Conservation (phyloP, 208 protist genomes). For the Spongospora subterranea region DNA sequence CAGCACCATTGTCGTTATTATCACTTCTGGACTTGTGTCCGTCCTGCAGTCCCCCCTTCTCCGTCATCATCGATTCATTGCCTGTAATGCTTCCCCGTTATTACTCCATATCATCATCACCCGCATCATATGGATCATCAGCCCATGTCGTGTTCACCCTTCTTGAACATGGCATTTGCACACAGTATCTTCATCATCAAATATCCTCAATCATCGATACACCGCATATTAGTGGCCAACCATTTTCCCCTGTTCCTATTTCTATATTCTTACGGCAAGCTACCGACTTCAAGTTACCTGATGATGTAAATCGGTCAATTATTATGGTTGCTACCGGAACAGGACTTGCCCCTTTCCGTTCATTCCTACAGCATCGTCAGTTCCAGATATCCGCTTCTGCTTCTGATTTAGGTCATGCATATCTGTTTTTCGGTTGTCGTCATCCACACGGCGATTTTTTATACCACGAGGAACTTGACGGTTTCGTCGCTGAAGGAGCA, state of each 20-base stretch:
- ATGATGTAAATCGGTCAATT: neutral
- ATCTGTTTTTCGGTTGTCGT: conserved; percentile 58
- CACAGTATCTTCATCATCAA: neutral
- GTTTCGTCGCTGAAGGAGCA: conserved; percentile 4
- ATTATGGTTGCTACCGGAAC: conserved; percentile 17
- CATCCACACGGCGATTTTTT: conserved; percentile 33
- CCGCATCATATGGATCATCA: neutral
- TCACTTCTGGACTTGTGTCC: neutral
- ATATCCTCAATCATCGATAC: neutral
- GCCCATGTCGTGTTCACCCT: neutral
- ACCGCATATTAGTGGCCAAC: neutral
- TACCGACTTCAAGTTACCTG: neutral
- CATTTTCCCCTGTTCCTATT: neutral
- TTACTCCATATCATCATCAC: conserved; percentile 41
- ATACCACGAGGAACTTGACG: neutral
- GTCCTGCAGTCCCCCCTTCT: neutral
- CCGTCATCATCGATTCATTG: neutral
- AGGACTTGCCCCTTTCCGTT: conserved; percentile 47
- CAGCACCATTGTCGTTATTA: neutral
- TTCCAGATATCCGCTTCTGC: neutral
- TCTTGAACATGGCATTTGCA: neutral
- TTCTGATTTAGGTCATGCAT: neutral
- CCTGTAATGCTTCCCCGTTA: conserved; percentile 11
- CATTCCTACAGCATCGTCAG: conserved; percentile 1
- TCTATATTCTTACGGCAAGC: neutral